Evolutionary conservation across 441 rosid genomes (phyloP), one percentile per base, ranked within the genome.

Genomic region (Bruguiera hainesii): DNA sequence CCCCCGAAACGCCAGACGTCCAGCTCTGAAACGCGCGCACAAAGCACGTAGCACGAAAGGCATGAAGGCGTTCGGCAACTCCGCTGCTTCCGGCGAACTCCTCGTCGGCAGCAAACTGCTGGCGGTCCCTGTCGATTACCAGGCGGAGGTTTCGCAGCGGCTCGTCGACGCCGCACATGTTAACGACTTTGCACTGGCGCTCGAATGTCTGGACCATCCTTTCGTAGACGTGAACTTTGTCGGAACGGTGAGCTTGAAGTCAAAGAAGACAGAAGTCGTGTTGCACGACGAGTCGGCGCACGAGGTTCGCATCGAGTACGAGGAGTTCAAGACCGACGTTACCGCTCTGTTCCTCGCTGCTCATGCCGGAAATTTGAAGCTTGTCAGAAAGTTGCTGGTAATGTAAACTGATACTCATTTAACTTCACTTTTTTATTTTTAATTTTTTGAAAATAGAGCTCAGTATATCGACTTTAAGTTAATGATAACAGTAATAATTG

Each of bases 251-350:
- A 85, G 81, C 80, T 78, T 91, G 78, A 87, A 84, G 72, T 70
- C 88, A 53, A 81, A 88, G 84, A 83, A 78, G 77, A 76, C 84
- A 21, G 95, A 88, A 64, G 79, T 89, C 46, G 79, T 87, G 61
- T 78, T 86, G 75, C 81, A 80, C 21, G 93, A 81, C 18, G 95
- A 92, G 75, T 72, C 82, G 20, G 71, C 98, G 3, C 79, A 83
- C 56, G 91, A 91, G 75, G 88, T 90, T 57, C 75, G 75, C 15
- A 78, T 89, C 1, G 96, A 85, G 74, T 83, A 82, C 69, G 96
- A 88, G 79, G 99, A 95, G 85, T 85, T 95, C 70, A 86, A 80
- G 79, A 89, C 97, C 18, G 96, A 92, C 66, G 97, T 94, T 28
- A 84, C 93, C 33, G 85, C 99, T 69, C 80, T 94, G 69, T 90